Percentiles rank a stretch among this genome's conserved stretches.
These are phyloP conservation scores for Kokia cookei DNA, from an alignment of 441 rosid species.

Conservation along the genomic window DNA sequence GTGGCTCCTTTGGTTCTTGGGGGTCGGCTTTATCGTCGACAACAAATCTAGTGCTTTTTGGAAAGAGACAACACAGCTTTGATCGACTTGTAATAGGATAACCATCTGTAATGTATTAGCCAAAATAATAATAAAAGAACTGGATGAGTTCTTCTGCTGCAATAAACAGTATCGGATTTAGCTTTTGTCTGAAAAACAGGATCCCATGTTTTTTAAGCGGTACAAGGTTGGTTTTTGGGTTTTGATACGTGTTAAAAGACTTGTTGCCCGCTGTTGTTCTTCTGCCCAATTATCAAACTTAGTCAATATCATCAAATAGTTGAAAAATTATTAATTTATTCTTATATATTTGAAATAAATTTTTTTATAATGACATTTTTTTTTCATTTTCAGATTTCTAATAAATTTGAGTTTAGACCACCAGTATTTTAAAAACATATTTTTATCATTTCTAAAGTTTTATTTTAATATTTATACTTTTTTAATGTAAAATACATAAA, in stretches of 20 bases:
- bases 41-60: not conserved
- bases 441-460: no score
- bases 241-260: not conserved
- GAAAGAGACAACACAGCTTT: not conserved
- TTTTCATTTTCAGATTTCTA: no score
- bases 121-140: constrained; percentile 7
- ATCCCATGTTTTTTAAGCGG: not conserved
- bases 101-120: not conserved
- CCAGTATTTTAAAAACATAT: no score
- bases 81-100: not conserved
- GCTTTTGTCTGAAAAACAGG: not conserved
- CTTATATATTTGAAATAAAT: no score
- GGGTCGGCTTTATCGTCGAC: not conserved
- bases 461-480: no score
- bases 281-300: not conserved
- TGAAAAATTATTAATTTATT: no score
- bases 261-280: not conserved
- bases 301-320: not conserved
- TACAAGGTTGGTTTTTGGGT: not conserved
- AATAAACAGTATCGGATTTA: not conserved
- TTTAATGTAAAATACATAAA: no score
- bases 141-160: not conserved
- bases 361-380: no score
- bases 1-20: not conserved
- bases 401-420: no score